Evolutionary conservation across 139 green algal species (phyloP), one percentile per base, ranked within the genome.

Genomic region (Mesostigma viride): DNA sequence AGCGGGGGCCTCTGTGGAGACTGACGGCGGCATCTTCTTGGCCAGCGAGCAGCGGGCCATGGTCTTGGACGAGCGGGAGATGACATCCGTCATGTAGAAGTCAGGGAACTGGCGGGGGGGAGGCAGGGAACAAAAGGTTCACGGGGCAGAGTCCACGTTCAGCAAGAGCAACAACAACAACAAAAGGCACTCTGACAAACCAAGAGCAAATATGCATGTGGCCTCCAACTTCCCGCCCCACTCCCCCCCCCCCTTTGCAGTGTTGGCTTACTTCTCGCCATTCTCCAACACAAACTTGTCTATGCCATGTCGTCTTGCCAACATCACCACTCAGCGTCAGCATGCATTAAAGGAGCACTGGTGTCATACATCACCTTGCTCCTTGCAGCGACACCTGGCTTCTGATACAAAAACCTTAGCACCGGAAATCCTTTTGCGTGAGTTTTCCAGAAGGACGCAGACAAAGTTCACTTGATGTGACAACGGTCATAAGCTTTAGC

Each of bases 51-150:
- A 76, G 20, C 71, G 88, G 61, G 93, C 93, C 94, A 99, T 99
- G 47, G 83, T 91, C n/a, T 81, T 72, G n/a, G 72, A 89, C 14
- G 87, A 84, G 20, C 94, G 76, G 36, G 73, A 87, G 70, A 99
- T 92, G 60, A 81, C 83, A 70, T 99, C 93, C 0, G 94, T 99
- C 90, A 92, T 90, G 83, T 92, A 99, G 65, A 96, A 98, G 80
- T 98, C 89, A 20, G 63, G 14, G 11, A 74, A 45, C 68, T 68
- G 58, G 31, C 40, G 14, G 40, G 27, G 20, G 27, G 22, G 26
- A 69, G 36, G 24, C n/a, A 35, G 14, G 63, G 30, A 6, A 5
- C 24, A 17, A 31, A 24, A 63, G 35, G 17, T 22, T 20, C n/a
- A 33, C 63, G 5, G n/a, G 34, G 40, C 60, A 58, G 24, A 67